These are phyloP conservation scores for Chaetoceros tenuissimus DNA, from an alignment of 108 stramenopile species.

Conservation along the genomic window DNA sequence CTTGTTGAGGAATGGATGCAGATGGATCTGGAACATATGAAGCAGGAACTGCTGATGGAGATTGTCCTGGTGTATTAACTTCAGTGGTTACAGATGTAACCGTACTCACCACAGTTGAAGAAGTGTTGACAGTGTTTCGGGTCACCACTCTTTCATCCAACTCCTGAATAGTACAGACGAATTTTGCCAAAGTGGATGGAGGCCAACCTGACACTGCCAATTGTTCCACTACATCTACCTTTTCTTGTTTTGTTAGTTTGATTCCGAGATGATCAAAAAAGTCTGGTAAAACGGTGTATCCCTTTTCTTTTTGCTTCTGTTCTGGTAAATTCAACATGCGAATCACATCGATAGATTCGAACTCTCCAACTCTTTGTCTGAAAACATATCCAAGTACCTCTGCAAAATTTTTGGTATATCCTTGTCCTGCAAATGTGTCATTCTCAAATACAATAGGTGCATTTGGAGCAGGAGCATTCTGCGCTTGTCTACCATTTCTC, in stretches of 20 bases:
- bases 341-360: conserved; percentile 5
- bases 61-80: no score
- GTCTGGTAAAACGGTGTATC: not conserved
- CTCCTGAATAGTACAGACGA: conserved; percentile 12
- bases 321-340: not conserved
- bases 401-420: conserved; percentile 9
- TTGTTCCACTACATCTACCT: conserved; percentile 12
- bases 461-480: no score
- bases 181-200: conserved; percentile 13
- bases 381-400: conserved; percentile 4
- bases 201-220: conserved; percentile 17
- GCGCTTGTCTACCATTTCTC: not conserved
- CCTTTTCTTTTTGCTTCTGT: not conserved
- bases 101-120: no score
- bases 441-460: conserved; percentile 12
- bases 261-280: conserved; percentile 2
- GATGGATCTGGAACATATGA: no score
- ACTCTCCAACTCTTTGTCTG: conserved; percentile 6
- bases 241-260: conserved; percentile 11
- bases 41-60: no score
- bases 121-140: no score
- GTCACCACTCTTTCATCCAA: no score
- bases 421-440: conserved; percentile 12
- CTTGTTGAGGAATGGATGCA: no score
- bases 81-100: no score